Conservation (phyloP, 495 filamentous ascomycete genomes). For the Penicillium ucsense region DNA sequence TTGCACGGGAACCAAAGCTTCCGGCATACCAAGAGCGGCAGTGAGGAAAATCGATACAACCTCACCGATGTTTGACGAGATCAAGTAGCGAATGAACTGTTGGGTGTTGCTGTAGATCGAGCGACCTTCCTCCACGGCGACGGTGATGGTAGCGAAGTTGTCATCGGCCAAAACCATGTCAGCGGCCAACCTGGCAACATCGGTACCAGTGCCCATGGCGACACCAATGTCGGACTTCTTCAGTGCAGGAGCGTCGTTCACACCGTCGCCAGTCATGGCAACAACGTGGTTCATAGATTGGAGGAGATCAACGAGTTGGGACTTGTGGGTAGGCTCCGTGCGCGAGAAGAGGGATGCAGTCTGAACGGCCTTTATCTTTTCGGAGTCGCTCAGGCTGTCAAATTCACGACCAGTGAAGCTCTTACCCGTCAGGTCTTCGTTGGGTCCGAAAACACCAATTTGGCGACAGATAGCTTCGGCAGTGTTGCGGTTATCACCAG, state of each 20-base stretch:
- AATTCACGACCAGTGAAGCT: slow-evolving; percentile 95
- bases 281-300: slow-evolving; percentile 91
- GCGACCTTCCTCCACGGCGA: slow-evolving; percentile 92
- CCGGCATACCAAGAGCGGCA: slow-evolving; percentile 93
- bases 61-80: slow-evolving; percentile 98
- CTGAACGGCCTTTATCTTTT: slow-evolving; percentile 76
- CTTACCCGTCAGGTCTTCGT: slow-evolving; percentile 81
- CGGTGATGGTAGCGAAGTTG: slow-evolving; percentile 96
- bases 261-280: slow-evolving; percentile 98
- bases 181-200: slow-evolving; percentile 91
- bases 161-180: slow-evolving; percentile 99
- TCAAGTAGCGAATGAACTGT: slow-evolving; percentile 98
- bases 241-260: slow-evolving; percentile 96
- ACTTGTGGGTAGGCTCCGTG: slow-evolving; percentile 93
- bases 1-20: slow-evolving; percentile 95
- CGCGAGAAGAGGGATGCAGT: slow-evolving; percentile 90
- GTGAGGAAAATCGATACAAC: slow-evolving; percentile 99
- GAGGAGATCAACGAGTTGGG: slow-evolving; percentile 88
- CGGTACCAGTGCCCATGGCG: slow-evolving; percentile 97
- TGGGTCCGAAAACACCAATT: slow-evolving; percentile 81
- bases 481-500: slow-evolving; percentile 94
- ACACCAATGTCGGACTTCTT: slow-evolving; percentile 99
- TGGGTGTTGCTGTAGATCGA: slow-evolving; percentile 99
- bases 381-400: slow-evolving; percentile 67
- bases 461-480: slow-evolving; percentile 96